Evolutionary conservation across 257 asterid species (phyloP).

Genomic region (Gynochthodes officinalis): DNA sequence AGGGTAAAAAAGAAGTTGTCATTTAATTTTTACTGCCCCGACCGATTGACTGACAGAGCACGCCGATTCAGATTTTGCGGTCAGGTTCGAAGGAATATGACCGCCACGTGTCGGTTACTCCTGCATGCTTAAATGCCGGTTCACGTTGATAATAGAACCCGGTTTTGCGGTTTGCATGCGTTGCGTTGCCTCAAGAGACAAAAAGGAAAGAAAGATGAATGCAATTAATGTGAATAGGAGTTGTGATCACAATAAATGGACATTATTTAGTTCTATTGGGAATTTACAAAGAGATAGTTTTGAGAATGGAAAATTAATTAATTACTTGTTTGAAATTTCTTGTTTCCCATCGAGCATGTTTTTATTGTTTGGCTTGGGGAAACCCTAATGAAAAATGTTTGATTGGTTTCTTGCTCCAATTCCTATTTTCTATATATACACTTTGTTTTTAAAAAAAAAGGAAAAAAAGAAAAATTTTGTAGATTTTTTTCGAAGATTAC

Average conservation of each 20-base stretch:
- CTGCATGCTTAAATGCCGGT: not conserved
- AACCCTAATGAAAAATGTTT: not conserved
- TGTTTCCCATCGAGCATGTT: too few relatives aligned
- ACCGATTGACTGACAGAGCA: slow-evolving; percentile 15
- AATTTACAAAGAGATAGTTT: not conserved
- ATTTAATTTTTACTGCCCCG: slow-evolving; percentile 16
- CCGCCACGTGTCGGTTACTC: slow-evolving; percentile 27
- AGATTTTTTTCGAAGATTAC: too few relatives aligned
- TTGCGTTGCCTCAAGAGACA: slow-evolving; percentile 5
- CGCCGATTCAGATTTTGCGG: slow-evolving; percentile 43
- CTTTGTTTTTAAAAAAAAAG: too few relatives aligned
- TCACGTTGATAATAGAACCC: slow-evolving; percentile 26
- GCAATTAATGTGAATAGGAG: not conserved
- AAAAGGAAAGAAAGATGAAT: not conserved
- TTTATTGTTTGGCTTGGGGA: too few relatives aligned
- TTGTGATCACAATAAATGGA: not conserved
- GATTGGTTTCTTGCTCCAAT: not conserved
- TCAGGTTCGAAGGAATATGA: slow-evolving; percentile 40
- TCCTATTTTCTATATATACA: not conserved
- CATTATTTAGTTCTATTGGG: not conserved
- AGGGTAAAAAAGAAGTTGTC: slow-evolving; percentile 13
- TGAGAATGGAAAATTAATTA: not conserved
- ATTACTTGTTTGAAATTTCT: too few relatives aligned
- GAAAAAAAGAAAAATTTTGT: too few relatives aligned
- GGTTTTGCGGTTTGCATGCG: slow-evolving; percentile 27